Percentiles rank a stretch among this genome's conserved stretches.
These are phyloP conservation scores for Kodamaea nitidulidarum DNA, from an alignment of 805 yeast species.

Conservation along the genomic window DNA sequence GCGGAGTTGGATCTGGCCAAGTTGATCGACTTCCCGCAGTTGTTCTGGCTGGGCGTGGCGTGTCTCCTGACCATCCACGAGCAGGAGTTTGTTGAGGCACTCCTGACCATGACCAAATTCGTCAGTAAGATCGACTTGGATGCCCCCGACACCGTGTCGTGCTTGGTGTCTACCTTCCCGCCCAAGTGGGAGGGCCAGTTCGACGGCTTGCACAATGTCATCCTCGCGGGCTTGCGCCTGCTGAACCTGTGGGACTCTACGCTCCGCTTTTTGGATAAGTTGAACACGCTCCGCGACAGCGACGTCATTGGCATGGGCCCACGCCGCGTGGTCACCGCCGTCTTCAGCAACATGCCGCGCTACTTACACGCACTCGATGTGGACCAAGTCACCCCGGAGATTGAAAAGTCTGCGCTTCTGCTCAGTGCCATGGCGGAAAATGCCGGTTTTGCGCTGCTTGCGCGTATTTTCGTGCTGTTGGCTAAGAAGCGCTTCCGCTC, in stretches of 20 bases:
- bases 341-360: slow-evolving; percentile 78
- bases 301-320: slow-evolving; percentile 73
- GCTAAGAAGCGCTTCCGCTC: slow-evolving; percentile 78
- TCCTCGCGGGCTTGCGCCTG: slow-evolving; percentile 81
- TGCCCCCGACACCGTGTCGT: slow-evolving; percentile 78
- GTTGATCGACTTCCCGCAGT: slow-evolving; percentile 82
- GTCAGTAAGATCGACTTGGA: slow-evolving; percentile 83
- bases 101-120: slow-evolving; percentile 77
- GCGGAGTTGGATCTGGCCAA: slow-evolving; percentile 79
- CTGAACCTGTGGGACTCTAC: slow-evolving; percentile 76
- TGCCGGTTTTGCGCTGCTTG: slow-evolving; percentile 52
- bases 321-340: slow-evolving; percentile 63
- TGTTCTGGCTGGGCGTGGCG: slow-evolving; percentile 95
- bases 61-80: slow-evolving; percentile 87
- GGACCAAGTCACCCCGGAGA: slow-evolving; percentile 11
- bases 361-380: slow-evolving; percentile 74
- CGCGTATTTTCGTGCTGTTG: slow-evolving; percentile 72
- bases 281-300: slow-evolving; percentile 64
- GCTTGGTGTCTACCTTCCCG: slow-evolving; percentile 84
- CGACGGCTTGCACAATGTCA: slow-evolving; percentile 78
- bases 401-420: slow-evolving; percentile 37
- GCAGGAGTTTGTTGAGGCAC: slow-evolving; percentile 83
- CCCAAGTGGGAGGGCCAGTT: slow-evolving; percentile 94
- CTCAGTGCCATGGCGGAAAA: slow-evolving; percentile 59
- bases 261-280: slow-evolving; percentile 64